Base-by-base conservation (phyloP, 345 rosid species). In the Excoecaria agallocha region DNA sequence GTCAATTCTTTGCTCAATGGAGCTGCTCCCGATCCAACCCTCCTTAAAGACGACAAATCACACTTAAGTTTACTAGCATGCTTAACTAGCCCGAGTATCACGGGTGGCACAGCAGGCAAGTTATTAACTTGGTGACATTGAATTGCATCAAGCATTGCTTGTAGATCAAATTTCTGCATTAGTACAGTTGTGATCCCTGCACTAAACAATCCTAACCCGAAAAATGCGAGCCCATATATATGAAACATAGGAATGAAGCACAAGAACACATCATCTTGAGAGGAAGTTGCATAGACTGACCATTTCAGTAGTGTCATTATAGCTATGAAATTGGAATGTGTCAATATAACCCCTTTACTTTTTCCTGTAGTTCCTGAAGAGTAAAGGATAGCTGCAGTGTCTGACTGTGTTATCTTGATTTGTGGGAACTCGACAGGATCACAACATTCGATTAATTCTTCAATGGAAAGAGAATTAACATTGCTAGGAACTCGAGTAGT, bases 291-390 rank as follows among this genome's bases (percentile, higher is more conserved):
- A 8, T 84, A 24, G 43, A 84, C 82, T 3, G 83, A 60, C 94
- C 94, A 90, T 69, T 68, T 87, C 5, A 88, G 50, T 3, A 88
- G 73, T 12, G 82, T 63, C 68, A 77, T 59, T 19, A 78, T 54
- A 20, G 89, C 49, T 68, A 89, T 77, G 65, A 89, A 87, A 63
- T 89, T 89, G 4, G 82, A 69, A 68, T 87, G 93, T 0, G 90
- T 86, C 50, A 87, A 59, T 43, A 89, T 51, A 24, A 89, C 90
- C 2, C 93, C 93, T 73, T 89, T 89, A 78, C 90, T 89, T 11
- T 76, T 76, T 12, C 93, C 91, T 0, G 91, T 85, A 15, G 93
- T 89, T 15, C 90, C 93, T n/a, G 93, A 89, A 20, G 90, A 89
- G 80, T 87, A 89, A 3, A 87, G 80, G 37, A 89, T 57, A 8